Conservation (phyloP, 176 grass and related monocot species). For the Urochloa ruziziensis region DNA sequence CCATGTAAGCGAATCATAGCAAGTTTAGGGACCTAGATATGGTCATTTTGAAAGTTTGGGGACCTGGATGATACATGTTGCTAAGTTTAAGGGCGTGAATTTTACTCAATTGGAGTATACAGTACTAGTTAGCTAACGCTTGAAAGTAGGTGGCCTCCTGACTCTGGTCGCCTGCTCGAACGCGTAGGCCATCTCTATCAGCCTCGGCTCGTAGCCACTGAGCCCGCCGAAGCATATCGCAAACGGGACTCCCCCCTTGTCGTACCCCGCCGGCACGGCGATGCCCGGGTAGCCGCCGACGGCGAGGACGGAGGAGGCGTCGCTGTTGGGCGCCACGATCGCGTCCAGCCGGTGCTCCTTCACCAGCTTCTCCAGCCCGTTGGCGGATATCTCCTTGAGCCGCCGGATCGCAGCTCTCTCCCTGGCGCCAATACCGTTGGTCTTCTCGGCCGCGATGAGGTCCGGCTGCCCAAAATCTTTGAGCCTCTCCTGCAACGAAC, state of each 20-base stretch:
- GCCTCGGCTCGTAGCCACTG: slow-evolving; percentile 49
- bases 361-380: slow-evolving; percentile 51
- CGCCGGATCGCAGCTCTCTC: slow-evolving; percentile 34
- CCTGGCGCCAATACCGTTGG: not conserved
- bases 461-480: slow-evolving; percentile 42
- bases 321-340: not conserved
- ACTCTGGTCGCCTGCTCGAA: slow-evolving; percentile 61
- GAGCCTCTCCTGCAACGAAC: slow-evolving; percentile 43
- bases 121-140: not conserved
- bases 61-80: too few relatives aligned
- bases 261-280: slow-evolving; percentile 56
- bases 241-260: slow-evolving; percentile 31
- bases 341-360: slow-evolving; percentile 47
- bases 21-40: too few relatives aligned
- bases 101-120: too few relatives aligned
- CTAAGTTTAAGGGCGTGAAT: too few relatives aligned
- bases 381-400: slow-evolving; percentile 35
- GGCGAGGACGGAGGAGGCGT: slow-evolving; percentile 11
- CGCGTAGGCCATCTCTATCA: slow-evolving; percentile 59
- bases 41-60: too few relatives aligned
- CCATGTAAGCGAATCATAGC: too few relatives aligned
- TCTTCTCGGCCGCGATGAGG: slow-evolving; percentile 40
- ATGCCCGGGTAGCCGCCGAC: slow-evolving; percentile 58
- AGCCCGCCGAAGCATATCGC: slow-evolving; percentile 59
- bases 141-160: slow-evolving; percentile 39